Conservation (phyloP, 1,139 yeast genomes). For the Candida pseudocylindracea region DNA sequence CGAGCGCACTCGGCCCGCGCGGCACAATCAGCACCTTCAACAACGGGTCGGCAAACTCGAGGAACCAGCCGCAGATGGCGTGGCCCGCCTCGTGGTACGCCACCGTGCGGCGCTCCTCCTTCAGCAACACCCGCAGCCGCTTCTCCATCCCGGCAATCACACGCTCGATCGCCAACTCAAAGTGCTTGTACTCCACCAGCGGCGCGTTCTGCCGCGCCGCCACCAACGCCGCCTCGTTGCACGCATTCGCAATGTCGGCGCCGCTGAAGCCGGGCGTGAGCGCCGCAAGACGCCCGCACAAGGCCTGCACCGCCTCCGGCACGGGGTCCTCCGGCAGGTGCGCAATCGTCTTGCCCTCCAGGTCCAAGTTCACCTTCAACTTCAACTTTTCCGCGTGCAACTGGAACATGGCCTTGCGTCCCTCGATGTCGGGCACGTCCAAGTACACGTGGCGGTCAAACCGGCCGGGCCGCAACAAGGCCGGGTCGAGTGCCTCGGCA, state of each 20-base stretch:
- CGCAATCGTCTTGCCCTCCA: conserved; percentile 6
- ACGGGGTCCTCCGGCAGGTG: not conserved
- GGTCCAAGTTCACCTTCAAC: conserved; percentile 19
- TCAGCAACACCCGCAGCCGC: conserved; percentile 61
- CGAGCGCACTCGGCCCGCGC: conserved; percentile 88
- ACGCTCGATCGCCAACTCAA: conserved; percentile 91
- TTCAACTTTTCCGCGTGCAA: conserved; percentile 62
- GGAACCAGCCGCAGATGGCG: conserved; percentile 94
- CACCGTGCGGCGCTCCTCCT: conserved; percentile 70
- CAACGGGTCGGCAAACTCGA: conserved; percentile 76
- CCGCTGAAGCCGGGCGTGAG: conserved; percentile 96
- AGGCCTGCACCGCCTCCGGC: conserved; percentile 2
- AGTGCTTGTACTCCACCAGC: conserved; percentile 53
- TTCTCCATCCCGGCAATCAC: conserved; percentile 93
- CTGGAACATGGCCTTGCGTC: conserved; percentile 75
- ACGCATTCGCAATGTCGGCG: conserved; percentile 93
- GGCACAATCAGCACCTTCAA: conserved; percentile 92
- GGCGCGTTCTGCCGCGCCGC: conserved; percentile 72
- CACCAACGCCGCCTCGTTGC: conserved; percentile 91
- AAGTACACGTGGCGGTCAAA: conserved; percentile 85
- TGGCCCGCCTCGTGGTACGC: conserved; percentile 99
- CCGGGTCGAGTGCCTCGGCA: conserved; percentile 81
- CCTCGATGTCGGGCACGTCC: conserved; percentile 83
- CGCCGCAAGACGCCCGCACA: conserved; percentile 80
- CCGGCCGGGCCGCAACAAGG: conserved; percentile 90